These are phyloP conservation scores for Moesziomyces antarcticus DNA, from an alignment of 1,284 basidiomycete species.

Conservation along the genomic window DNA sequence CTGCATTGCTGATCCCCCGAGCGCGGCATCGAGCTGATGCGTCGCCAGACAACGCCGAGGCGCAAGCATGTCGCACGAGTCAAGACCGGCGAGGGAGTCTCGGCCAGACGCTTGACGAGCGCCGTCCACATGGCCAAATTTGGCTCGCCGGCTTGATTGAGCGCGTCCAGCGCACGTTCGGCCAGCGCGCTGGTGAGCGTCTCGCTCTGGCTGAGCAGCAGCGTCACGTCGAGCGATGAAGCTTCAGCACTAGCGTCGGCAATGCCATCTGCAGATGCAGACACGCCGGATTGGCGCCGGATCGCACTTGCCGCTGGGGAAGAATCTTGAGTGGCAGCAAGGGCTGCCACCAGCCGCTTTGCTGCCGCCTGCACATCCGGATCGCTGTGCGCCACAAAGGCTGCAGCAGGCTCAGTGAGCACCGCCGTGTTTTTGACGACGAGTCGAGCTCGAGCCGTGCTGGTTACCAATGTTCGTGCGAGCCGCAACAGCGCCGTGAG, in stretches of 20 bases:
- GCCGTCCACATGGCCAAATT: conserved; percentile 11
- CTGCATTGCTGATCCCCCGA: conserved; percentile 15
- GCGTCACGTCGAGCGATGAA: neutral
- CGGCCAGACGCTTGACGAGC: conserved; percentile 21
- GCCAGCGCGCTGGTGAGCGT: neutral
- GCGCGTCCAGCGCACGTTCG: conserved; percentile 1
- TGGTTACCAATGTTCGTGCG: conserved; percentile 14
- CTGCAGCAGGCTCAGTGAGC: conserved; percentile 9
- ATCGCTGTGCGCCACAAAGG: conserved; percentile 22
- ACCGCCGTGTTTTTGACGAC: conserved; percentile 8
- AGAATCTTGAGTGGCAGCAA: neutral
- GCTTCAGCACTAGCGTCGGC: neutral
- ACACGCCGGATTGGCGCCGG: neutral
- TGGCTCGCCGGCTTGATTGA: conserved; percentile 7
- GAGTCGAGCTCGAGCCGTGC: conserved; percentile 25
- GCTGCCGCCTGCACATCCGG: conserved; percentile 19
- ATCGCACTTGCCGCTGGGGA: neutral
- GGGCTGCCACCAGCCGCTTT: neutral
- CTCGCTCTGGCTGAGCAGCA: neutral
- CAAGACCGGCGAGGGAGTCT: conserved; percentile 4
- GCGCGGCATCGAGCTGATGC: neutral
- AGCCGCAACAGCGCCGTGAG: conserved; percentile 22
- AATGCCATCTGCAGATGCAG: neutral
- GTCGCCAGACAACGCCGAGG: neutral
- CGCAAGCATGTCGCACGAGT: neutral